Conservation (phyloP, 1,284 basidiomycete genomes). For the Rhodotorula sp. region DNA sequence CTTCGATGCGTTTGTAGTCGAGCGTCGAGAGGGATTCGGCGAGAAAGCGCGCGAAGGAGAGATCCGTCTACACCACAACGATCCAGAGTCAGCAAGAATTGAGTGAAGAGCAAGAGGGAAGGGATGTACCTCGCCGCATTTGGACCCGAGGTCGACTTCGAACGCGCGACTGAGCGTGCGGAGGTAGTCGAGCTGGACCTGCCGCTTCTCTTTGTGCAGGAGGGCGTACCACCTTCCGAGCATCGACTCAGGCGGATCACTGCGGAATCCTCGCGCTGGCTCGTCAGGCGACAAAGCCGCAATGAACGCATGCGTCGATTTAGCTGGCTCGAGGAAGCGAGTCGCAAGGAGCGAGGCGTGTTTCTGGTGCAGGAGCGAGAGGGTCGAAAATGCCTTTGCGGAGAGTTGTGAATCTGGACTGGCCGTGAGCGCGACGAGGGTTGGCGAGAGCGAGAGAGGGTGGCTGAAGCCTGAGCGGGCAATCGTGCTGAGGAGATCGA, state of each 20-base stretch:
- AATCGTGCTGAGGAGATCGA: slow-evolving; percentile 87
- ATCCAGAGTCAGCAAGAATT: slow-evolving; percentile 31
- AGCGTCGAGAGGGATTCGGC: slow-evolving; percentile 88
- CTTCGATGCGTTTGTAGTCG: slow-evolving; percentile 93
- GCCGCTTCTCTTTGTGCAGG: slow-evolving; percentile 83
- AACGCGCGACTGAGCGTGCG: slow-evolving; percentile 76
- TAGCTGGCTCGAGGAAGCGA: slow-evolving; percentile 74
- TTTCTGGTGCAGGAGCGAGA: slow-evolving; percentile 78
- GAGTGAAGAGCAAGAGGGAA: slow-evolving; percentile 43
- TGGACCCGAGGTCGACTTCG: slow-evolving; percentile 57
- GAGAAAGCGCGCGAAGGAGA: slow-evolving; percentile 82
- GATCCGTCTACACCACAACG: slow-evolving; percentile 60
- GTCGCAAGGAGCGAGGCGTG: slow-evolving; percentile 85
- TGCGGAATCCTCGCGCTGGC: slow-evolving; percentile 51
- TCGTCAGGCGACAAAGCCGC: slow-evolving; percentile 54
- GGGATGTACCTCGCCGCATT: slow-evolving; percentile 51
- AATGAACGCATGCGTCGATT: slow-evolving; percentile 80
- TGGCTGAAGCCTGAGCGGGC: slow-evolving; percentile 93
- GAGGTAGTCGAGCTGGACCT: slow-evolving; percentile 77
- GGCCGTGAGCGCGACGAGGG: slow-evolving; percentile 90
- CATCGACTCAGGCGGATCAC: slow-evolving; percentile 64
- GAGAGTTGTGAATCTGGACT: slow-evolving; percentile 63
- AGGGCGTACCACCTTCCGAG: slow-evolving; percentile 81
- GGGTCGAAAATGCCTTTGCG: slow-evolving; percentile 73
- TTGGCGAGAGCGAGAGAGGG: slow-evolving; percentile 84